A percentile compares a stretch with the other conserved stretches of the same genome.
These are phyloP conservation scores for Corynespora cassiicola DNA, from an alignment of 2,329 filamentous ascomycete genomes.

Conservation along the genomic window DNA sequence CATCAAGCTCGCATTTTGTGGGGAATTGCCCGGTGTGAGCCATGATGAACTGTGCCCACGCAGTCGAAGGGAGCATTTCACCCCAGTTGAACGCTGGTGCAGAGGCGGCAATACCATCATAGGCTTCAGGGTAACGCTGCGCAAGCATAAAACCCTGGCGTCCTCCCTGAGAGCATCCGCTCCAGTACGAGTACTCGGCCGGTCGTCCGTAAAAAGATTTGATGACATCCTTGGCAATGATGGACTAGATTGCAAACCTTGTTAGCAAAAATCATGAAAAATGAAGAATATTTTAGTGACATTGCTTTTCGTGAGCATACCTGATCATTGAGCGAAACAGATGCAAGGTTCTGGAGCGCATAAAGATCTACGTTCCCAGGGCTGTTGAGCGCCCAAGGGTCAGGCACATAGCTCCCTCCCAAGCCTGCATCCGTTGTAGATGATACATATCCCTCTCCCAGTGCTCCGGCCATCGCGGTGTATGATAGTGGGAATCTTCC, in stretches of 20 bases:
- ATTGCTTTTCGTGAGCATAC: conserved; percentile 2
- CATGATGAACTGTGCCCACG: conserved; percentile 40
- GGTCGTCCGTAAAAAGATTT: conserved; percentile 34
- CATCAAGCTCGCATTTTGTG: conserved; percentile 15
- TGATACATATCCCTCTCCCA: conserved; percentile 30
- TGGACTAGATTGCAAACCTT: conserved; percentile 18
- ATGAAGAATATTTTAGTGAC: too few relatives aligned
- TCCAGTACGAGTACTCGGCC: conserved; percentile 39
- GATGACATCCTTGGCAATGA: conserved; percentile 22
- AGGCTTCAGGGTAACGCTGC: conserved; percentile 36
- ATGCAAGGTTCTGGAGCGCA: conserved; percentile 43
- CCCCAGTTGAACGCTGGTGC: conserved; percentile 33
- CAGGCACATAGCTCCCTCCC: background rate
- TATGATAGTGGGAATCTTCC: conserved; percentile 19
- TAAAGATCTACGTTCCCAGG: conserved; percentile 31
- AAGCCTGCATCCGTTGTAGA: conserved; percentile 31
- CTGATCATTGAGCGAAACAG: conserved; percentile 37
- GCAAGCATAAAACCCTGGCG: conserved; percentile 39
- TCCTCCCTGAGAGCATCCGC: conserved; percentile 42
- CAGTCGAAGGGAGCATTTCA: conserved; percentile 20
- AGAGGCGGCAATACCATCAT: conserved; percentile 36
- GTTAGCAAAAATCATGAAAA: conserved; percentile 27
- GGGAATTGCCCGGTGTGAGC: conserved; percentile 22
- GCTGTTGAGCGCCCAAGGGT: conserved; percentile 22
- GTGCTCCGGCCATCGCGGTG: conserved; percentile 18